Base-by-base conservation (phyloP, 2,329 filamentous ascomycete species). In the Ceratocystis alfenasii region DNA sequence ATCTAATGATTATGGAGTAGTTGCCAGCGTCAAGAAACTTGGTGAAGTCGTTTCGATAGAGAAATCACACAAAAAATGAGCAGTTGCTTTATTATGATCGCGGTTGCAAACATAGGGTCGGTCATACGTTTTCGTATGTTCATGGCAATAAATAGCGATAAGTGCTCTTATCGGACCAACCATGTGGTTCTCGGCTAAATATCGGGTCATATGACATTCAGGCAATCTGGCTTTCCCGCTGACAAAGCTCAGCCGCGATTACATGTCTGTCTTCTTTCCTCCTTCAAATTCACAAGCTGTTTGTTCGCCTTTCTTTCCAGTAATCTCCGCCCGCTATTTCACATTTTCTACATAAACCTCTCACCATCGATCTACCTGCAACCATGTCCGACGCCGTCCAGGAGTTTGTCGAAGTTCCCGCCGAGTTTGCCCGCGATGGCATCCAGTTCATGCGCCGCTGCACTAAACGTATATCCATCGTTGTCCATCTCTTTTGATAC, bases 341-440 rank as follows among this genome's bases (percentile, higher is more conserved):
- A 44, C 6, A 22, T n/a, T 17, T n/a, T 8, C 17, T 5, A 30
- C 22, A 8, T 17, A 44, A 12, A 33, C 36, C 10, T 12, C 15
- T 25, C 20, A 28, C 28, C 50, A 10, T 1, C 12, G 30, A 25
- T 30, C 41, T 15, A 33, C 22, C 2, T 10, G 12, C 33, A 20
- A 20, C 1, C 20, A 85, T 85, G 83, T 81, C 84, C 75, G 86
- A 88, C 74, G 81, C 86, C 75, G 75, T 88, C 71, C 84, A 87
- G 75, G 85, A 88, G 74, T 78, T 89, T 72, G 81, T 87, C 73
- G 87, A 89, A 70, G 81, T 85, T 74, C 85, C 85, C 71, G 78
- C 79, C 74, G 83, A 87, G 76, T 87, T 87, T 74, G 74, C 85
- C 73, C 81, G 77, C 73, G 83, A 85, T 68, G 83, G 83, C 73